Percentiles rank a stretch among this genome's conserved stretches.
These are phyloP conservation scores for Oligophagozyma castellii DNA, from an alignment of 1,139 yeast genomes.

Conservation along the genomic window DNA sequence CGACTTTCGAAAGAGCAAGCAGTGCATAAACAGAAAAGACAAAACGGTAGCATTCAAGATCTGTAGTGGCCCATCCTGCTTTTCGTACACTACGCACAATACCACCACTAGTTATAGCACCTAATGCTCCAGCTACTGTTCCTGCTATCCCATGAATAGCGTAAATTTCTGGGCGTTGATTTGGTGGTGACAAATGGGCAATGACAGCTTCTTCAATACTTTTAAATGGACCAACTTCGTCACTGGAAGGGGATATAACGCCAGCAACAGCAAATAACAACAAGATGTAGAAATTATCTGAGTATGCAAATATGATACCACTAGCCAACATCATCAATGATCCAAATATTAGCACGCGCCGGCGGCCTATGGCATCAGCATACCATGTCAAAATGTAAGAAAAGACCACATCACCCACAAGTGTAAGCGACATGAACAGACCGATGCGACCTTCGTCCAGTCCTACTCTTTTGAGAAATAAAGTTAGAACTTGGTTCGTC, in stretches of 20 bases:
- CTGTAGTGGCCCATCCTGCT: conserved; percentile 24
- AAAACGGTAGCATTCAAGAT: conserved; percentile 32
- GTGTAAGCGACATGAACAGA: conserved; percentile 67
- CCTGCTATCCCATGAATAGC: conserved; percentile 45
- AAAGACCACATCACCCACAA: conserved; percentile 64
- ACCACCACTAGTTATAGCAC: conserved; percentile 56
- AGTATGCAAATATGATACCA: conserved; percentile 49
- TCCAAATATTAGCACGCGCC: conserved; percentile 52
- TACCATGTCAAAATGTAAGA: conserved; percentile 66
- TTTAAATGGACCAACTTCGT: conserved; percentile 87
- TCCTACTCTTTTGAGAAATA: conserved; percentile 46
- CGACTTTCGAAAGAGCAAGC: conserved; percentile 42
- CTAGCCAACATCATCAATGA: conserved; percentile 56
- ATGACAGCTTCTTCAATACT: conserved; percentile 78
- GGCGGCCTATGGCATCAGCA: conserved; percentile 64
- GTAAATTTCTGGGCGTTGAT: conserved; percentile 58
- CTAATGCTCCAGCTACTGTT: conserved; percentile 63
- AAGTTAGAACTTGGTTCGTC: conserved; percentile 67
- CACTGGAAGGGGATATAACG: conserved; percentile 82
- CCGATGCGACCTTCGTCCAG: conserved; percentile 54
- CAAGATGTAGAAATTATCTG: conserved; percentile 39
- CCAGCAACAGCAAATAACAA: conserved; percentile 53
- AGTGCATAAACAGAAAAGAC: conserved; percentile 46
- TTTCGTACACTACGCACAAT: conserved; percentile 31
- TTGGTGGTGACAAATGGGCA: conserved; percentile 63